Evolutionary conservation across 495 filamentous ascomycete species (phyloP).

Genomic region (Arthonia radiata): DNA sequence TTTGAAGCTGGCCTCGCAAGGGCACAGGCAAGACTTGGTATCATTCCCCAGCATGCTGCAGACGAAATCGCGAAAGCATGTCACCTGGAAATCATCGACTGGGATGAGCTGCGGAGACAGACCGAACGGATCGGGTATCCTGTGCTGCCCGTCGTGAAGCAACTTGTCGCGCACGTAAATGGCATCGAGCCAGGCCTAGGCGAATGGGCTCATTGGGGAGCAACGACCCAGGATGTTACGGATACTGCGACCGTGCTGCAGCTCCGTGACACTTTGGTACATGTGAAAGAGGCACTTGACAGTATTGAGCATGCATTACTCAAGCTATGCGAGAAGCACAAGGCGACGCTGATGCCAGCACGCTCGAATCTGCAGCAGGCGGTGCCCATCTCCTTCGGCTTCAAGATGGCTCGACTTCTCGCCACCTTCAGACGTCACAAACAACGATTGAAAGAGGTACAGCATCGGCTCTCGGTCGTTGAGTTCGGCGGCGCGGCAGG

Average conservation of each 20-base stretch:
- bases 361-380: constrained; percentile 8
- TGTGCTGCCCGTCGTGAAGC: constrained; percentile 6
- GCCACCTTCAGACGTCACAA: constrained; percentile 7
- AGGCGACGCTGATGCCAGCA: constrained; percentile 6
- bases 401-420: constrained; percentile 8
- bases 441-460: constrained; percentile 5
- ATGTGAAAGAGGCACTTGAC: constrained; percentile 3
- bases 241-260: constrained; percentile 7
- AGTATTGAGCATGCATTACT: constrained; percentile 2
- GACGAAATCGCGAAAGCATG: constrained; percentile 8
- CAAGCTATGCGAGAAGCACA: constrained; percentile 5
- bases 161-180: constrained; percentile 7
- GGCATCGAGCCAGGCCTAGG: constrained; percentile 6
- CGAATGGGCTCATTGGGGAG: constrained; percentile 9
- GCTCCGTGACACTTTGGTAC: constrained; percentile 5
- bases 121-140: constrained; percentile 9
- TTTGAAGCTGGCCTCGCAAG: constrained; percentile 9
- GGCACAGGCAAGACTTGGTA: constrained; percentile 7
- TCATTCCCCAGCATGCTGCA: constrained; percentile 8
- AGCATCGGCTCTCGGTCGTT: constrained; percentile 6
- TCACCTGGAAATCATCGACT: constrained; percentile 4
- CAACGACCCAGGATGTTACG: constrained; percentile 7
- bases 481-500: constrained; percentile 10
- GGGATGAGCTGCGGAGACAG: constrained; percentile 5
- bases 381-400: constrained; percentile 9